Evolutionary conservation across 257 asterid species (phyloP).

Genomic region (Solanum rostratum): DNA sequence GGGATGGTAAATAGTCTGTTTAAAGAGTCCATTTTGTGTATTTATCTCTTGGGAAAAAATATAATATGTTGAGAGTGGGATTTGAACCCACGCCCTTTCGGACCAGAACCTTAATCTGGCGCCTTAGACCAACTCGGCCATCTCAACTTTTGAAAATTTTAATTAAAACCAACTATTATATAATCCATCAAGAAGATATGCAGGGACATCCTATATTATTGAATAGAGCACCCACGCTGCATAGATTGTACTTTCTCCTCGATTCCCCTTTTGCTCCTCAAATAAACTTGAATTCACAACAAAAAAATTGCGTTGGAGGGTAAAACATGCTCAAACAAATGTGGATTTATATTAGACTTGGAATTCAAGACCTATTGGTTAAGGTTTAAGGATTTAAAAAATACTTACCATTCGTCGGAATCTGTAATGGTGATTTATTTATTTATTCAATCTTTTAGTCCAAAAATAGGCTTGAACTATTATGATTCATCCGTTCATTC

Average conservation of each 20-base stretch:
- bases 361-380: neutral
- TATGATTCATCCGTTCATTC: neutral
- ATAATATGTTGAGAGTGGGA: constrained; percentile 83
- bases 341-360: neutral
- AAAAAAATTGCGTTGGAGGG: neutral
- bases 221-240: no score
- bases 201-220: no score
- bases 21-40: no score
- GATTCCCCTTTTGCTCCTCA: neutral
- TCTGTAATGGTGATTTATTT: neutral
- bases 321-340: neutral
- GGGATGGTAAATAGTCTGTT: no score
- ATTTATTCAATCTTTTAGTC: neutral
- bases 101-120: constrained; percentile 99
- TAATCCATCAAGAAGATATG: no score
- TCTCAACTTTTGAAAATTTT: constrained; percentile 32
- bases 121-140: constrained; percentile 99
- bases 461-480: neutral
- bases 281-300: neutral
- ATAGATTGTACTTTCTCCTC: no score
- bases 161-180: no score
- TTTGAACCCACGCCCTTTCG: constrained; percentile 98
- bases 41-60: no score
- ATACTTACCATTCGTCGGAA: fast-evolving
- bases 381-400: neutral